phyloP scores from a whole-genome alignment of 2,329 filamentous ascomycete genomes.

The Aspergillus sp. region DNA sequence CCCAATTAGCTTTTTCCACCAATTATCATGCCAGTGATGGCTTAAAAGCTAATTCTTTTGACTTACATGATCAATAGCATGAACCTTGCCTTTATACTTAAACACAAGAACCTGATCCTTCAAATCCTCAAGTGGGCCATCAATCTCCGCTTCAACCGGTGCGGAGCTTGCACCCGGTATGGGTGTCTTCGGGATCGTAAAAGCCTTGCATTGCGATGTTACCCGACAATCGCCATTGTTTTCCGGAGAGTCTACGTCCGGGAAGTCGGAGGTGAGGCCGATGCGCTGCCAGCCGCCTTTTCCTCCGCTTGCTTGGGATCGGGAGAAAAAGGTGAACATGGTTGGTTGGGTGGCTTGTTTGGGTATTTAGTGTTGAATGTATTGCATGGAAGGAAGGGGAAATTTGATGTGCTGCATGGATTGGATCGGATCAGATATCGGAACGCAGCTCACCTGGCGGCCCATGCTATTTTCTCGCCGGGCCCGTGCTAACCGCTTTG shows the following conservation, averaged over 20 bases:
- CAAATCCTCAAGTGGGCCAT: slow-evolving; percentile 43
- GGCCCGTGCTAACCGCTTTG: no score
- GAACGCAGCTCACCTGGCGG: no score
- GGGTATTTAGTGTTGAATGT: no score
- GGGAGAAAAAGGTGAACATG: background rate
- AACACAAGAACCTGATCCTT: slow-evolving; percentile 67
- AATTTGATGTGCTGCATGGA: no score
- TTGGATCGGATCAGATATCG: no score
- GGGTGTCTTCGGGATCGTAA: slow-evolving; percentile 50
- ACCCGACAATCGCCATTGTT: background rate
- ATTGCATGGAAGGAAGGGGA: no score
- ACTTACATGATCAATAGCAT: slow-evolving; percentile 67
- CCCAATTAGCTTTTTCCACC: slow-evolving; percentile 2
- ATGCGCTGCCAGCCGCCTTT: background rate
- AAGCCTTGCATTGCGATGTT: slow-evolving; percentile 61
- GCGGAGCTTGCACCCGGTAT: slow-evolving; percentile 12
- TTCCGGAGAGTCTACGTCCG: background rate
- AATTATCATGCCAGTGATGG: no score
- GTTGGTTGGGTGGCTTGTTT: no score
- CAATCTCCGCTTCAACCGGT: slow-evolving; percentile 29
- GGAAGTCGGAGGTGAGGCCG: background rate
- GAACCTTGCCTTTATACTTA: slow-evolving; percentile 62
- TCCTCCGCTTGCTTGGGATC: background rate
- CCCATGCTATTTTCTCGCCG: no score
- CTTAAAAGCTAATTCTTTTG: no score